Base-by-base conservation (phyloP, 2,329 filamentous ascomycete genomes). In the Fusarium agapanthi region DNA sequence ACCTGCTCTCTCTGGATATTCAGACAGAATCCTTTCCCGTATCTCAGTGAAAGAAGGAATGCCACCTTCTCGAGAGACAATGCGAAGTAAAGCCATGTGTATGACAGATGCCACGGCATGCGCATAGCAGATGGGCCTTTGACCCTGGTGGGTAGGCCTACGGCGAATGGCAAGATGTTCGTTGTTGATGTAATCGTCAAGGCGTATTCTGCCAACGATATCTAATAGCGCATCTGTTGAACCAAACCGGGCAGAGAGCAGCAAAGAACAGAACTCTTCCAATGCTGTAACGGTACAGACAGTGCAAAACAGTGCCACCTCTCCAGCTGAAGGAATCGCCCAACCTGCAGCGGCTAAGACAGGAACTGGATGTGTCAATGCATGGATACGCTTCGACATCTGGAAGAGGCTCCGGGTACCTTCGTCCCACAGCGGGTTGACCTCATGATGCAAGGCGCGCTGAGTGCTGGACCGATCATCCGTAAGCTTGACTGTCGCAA, bases 1-100 rank as follows among this genome's bases (percentile, higher is more conserved):
- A 3, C 5, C 2, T 11, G 0, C 0, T 12, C 0, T 24, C 15
- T 32, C 7, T 5, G 53, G 53, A 3, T 34, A 56, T 1, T 0
- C 1, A 14, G 9, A n/a, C 7, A 56, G 12, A 34, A 56, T 44
- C 15, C 37, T 56, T 2, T 13, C 12, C 7, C 53, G 28, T 18
- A 56, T 56, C 12, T 41, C 11, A 0, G 3, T 1, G 7, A 56
- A 28, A 6, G 28, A 20, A 18, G 53, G 53, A 22, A 41, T 9
- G 0, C 53, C 53, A 13, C 38, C 53, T 1, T 6, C 30, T 32
- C 53, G 16, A 6, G 16, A 6, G 9, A 16, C 28, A 20, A 56
- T 34, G 14, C 38, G 53, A 3, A 56, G 53, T 26, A 56, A 3
- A 0, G 38, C 38, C 53, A 56, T 56, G 3, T 56, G 53, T 18